A percentile compares a stretch with the other conserved stretches of the same genome.
phyloP scores from a whole-genome alignment of 2,329 filamentous ascomycete genomes.

The Cercospora sp. region DNA sequence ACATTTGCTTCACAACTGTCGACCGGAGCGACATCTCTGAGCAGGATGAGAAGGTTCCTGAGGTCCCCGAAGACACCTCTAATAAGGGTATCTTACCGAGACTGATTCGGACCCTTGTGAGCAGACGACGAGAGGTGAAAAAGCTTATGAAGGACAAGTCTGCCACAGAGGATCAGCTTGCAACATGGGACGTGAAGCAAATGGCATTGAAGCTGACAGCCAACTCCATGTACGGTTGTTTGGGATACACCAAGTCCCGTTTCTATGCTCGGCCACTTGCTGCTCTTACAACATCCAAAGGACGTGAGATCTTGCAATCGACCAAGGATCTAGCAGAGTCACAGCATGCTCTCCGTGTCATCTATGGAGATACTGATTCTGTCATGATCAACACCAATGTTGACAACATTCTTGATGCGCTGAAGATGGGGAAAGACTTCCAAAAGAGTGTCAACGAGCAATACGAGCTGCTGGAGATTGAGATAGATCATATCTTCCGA shows the following conservation, averaged over 20 bases:
- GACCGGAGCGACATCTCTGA: conserved; percentile 72
- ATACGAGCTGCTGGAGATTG: conserved; percentile 91
- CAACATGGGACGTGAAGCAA: conserved; percentile 98
- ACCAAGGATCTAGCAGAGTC: conserved; percentile 95
- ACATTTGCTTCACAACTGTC: conserved; percentile 98
- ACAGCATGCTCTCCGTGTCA: conserved; percentile 80
- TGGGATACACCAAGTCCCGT: conserved; percentile 93
- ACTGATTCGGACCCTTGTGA: conserved; percentile 89
- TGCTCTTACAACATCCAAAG: conserved; percentile 94
- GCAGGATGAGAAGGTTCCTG: conserved; percentile 84
- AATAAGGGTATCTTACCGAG: conserved; percentile 82
- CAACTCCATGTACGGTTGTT: conserved; percentile 99
- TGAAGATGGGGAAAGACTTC: conserved; percentile 92
- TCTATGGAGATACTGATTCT: conserved; percentile 98
- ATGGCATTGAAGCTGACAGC: conserved; percentile 94
- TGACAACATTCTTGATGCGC: conserved; percentile 83
- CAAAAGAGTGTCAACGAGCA: conserved; percentile 92
- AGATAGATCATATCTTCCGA: conserved; percentile 96
- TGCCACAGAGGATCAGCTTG: conserved; percentile 80
- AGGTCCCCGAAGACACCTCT: conserved; percentile 72
- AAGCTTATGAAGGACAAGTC: conserved; percentile 92
- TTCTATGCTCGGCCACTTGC: conserved; percentile 96
- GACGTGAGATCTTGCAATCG: conserved; percentile 91
- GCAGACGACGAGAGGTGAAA: conserved; percentile 87
- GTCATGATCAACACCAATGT: conserved; percentile 99